A percentile compares a stretch with the other conserved stretches of the same genome.
Evolutionary conservation across 164 flowering plant species (phyloP).

Genomic region (Houttuynia cordata): DNA sequence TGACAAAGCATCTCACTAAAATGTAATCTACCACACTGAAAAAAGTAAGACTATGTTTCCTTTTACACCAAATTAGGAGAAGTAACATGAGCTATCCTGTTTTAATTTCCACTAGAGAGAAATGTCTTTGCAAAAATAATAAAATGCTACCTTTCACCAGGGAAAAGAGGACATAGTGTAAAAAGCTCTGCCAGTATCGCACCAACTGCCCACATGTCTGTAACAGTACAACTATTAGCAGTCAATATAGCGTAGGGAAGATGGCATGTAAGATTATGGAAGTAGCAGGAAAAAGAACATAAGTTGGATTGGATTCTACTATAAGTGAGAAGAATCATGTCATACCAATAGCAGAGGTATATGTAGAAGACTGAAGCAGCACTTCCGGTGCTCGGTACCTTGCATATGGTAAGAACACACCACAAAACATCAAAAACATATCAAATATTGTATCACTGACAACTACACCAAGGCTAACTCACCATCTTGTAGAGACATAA

Average conservation of each 20-base stretch:
- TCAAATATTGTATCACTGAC: background rate
- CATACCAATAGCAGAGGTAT: constrained; percentile 81
- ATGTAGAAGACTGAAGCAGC: constrained; percentile 54
- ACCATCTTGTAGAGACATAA: constrained; percentile 90
- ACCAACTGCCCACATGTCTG: constrained; percentile 97
- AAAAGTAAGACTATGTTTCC: too few species aligned
- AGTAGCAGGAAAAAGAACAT: too few species aligned
- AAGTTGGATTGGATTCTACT: too few species aligned
- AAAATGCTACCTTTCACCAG: constrained; percentile 59
- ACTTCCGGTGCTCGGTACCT: constrained; percentile 99
- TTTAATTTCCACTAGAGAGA: too few species aligned
- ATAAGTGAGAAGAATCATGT: background rate
- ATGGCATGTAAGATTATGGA: too few species aligned
- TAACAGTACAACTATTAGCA: background rate
- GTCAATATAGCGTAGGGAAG: too few species aligned
- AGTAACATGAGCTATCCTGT: too few species aligned
- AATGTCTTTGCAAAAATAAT: too few species aligned
- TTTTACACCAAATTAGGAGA: too few species aligned
- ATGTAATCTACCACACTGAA: too few species aligned
- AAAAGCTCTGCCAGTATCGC: constrained; percentile 82
- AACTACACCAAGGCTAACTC: constrained; percentile 11
- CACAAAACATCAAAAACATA: background rate
- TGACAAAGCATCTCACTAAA: too few species aligned
- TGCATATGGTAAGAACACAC: constrained; percentile 1
- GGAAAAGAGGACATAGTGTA: constrained; percentile 59